Base-by-base conservation (phyloP, 2,329 filamentous ascomycete genomes). In the Penicillium sp. region DNA sequence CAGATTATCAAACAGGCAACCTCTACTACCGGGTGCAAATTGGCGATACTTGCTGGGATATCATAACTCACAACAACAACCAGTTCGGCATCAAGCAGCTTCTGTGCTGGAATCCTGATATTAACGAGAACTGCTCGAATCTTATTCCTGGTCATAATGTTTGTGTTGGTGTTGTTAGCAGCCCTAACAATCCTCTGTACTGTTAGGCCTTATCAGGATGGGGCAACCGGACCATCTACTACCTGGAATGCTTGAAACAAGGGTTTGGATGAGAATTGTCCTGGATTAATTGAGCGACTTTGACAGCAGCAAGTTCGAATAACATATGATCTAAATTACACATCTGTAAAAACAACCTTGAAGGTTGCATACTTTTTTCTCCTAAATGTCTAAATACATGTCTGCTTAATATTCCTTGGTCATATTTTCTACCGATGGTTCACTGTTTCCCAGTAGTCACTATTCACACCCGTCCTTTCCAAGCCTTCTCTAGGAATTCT, bases 21-120 rank as follows among this genome's bases (percentile, higher is more conserved):
- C 28, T 49, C 9, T 51, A 40, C 16, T 55, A 58, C 39, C 49
- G 40, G 10, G 40, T 59, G 3, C 47, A 46, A 26, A 8, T 22
- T 8, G 57, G 57, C 11, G 57, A 59, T 40, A 59, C 57, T 14
- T 59, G 57, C 43, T 59, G 54, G 55, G 54, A 58, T 22, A 58
- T 59, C 11, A 50, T 58, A 23, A n/a, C 28, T 2, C 44, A 45
- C 4, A 50, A 39, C 31, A 44, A 52, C 4, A 50, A 57, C n/a
- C 41, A 27, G 8, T 47, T 59, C 35, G 57, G 54, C 18, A 55
- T 59, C 11, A 44, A 38, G 18, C 52, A 59, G 28, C 46, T 59
- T 5, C 20, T 57, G 10, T 59, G 57, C 35, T 59, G 57, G 57
- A 59, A 59, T 29, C 47, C 56, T 6, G 56, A 59, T 10, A 55